Conservation (phyloP, 768 basidiomycete genomes). For the Lactarius indigo region DNA sequence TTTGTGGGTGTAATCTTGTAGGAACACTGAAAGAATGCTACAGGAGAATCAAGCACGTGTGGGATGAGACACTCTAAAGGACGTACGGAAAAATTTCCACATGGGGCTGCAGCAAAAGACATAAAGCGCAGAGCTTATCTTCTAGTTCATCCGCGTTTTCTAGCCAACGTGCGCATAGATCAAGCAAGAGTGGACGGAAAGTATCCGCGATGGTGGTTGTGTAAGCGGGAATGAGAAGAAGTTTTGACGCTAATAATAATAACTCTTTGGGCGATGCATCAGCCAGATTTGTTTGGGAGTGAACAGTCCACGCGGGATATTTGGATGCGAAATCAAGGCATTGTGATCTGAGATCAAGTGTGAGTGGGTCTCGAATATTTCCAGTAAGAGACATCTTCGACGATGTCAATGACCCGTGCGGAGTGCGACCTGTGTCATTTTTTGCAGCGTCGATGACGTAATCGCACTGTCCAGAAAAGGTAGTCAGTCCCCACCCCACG, state of each 20-base stretch:
- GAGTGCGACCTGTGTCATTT: background rate
- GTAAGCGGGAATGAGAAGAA: slow-evolving; percentile 58
- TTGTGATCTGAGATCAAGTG: slow-evolving; percentile 9
- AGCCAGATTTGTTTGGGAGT: background rate
- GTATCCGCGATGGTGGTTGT: slow-evolving; percentile 58
- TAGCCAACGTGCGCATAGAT: slow-evolving; percentile 82
- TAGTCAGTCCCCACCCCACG: background rate
- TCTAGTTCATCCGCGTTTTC: slow-evolving; percentile 46
- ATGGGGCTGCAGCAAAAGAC: slow-evolving; percentile 60
- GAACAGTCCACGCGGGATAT: background rate
- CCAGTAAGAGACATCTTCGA: slow-evolving; percentile 5
- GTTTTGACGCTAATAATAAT: slow-evolving; percentile 46
- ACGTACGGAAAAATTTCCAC: slow-evolving; percentile 72
- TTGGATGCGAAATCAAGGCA: slow-evolving; percentile 15
- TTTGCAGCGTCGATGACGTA: background rate
- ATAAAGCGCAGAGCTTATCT: slow-evolving; percentile 56
- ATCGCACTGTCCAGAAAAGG: background rate
- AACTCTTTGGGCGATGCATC: slow-evolving; percentile 9
- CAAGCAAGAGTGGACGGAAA: slow-evolving; percentile 75
- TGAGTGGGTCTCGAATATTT: slow-evolving; percentile 18
- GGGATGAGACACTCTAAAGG: slow-evolving; percentile 15
- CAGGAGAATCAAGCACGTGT: slow-evolving; percentile 5
- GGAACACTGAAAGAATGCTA: slow-evolving; percentile 56
- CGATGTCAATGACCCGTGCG: background rate
- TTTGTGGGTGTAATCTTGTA: slow-evolving; percentile 41